Conservation (phyloP, 495 filamentous ascomycete species). For the Neurospora tetrasperma region DNA sequence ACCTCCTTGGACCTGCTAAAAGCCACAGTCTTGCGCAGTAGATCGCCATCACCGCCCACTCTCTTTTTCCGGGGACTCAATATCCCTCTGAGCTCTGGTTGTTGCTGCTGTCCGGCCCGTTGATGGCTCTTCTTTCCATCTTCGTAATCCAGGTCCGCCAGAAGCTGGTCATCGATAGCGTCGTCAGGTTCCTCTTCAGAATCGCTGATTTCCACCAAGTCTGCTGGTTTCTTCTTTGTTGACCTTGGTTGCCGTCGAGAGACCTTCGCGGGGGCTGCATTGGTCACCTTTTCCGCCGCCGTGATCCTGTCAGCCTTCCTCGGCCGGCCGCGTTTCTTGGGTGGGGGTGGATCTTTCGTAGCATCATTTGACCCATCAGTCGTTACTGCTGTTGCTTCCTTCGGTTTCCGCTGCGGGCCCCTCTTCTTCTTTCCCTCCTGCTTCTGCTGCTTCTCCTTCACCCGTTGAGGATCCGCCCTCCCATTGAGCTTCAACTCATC, state of each 20-base stretch:
- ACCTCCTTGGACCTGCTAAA: slow-evolving; percentile 20
- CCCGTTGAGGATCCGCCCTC: neutral
- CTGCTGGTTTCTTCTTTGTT: neutral
- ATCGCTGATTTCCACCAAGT: neutral
- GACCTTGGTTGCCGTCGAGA: neutral
- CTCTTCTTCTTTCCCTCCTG: slow-evolving; percentile 1
- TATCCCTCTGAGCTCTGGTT: slow-evolving; percentile 27
- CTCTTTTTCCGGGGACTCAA: slow-evolving; percentile 28
- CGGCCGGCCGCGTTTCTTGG: slow-evolving; percentile 15
- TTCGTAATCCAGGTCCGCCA: neutral
- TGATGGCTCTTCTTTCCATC: slow-evolving; percentile 1
- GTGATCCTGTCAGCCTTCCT: slow-evolving; percentile 4
- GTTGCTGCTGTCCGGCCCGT: neutral
- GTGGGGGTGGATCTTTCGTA: neutral
- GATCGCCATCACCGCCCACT: neutral
- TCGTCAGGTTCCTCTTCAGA: neutral
- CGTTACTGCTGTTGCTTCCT: neutral
- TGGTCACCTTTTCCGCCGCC: slow-evolving; percentile 1
- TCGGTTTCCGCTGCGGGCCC: neutral
- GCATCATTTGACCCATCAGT: neutral
- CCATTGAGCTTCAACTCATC: slow-evolving; percentile 18
- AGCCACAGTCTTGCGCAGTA: slow-evolving; percentile 29
- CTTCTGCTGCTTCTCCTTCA: neutral
- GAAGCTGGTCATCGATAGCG: neutral
- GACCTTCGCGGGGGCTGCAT: slow-evolving; percentile 3